Conservation (phyloP, 208 protist genomes). For the Leishmania mexicana region DNA sequence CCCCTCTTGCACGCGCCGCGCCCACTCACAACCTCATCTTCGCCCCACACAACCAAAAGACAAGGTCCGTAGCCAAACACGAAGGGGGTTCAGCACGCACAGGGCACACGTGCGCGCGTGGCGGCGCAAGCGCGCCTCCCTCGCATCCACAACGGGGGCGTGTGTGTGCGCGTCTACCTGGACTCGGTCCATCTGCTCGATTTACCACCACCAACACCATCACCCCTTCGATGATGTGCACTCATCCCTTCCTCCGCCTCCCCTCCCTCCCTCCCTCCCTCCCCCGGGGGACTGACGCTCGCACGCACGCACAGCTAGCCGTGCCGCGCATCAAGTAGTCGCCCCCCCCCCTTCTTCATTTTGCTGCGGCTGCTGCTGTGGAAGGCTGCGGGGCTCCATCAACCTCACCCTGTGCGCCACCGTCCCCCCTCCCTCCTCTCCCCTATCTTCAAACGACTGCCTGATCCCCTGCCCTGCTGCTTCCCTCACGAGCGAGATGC, state of each 20-base stretch:
- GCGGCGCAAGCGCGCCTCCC: too few species aligned
- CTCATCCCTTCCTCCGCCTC: neutral
- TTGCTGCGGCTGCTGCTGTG: neutral
- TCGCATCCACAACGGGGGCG: neutral
- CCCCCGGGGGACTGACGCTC: neutral
- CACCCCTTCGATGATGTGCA: neutral
- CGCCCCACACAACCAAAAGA: too few species aligned
- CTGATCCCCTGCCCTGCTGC: neutral
- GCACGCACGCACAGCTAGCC: neutral
- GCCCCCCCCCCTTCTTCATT: neutral
- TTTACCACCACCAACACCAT: too few species aligned
- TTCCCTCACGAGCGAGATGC: conserved; percentile 5
- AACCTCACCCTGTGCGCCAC: neutral
- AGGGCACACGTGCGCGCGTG: too few species aligned
- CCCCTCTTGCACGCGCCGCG: neutral
- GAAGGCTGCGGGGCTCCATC: neutral
- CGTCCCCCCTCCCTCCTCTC: too few species aligned
- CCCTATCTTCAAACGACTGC: neutral
- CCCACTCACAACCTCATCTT: neutral
- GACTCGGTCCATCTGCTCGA: too few species aligned
- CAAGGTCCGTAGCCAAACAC: too few species aligned
- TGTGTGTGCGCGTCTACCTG: neutral
- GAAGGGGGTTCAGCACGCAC: too few species aligned
- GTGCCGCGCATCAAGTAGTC: neutral
- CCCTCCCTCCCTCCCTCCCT: too few species aligned